Percentiles rank a stretch among this genome's conserved stretches.
Evolutionary conservation across 306 rosid species (phyloP).

Genomic region (Rubus idaeus): DNA sequence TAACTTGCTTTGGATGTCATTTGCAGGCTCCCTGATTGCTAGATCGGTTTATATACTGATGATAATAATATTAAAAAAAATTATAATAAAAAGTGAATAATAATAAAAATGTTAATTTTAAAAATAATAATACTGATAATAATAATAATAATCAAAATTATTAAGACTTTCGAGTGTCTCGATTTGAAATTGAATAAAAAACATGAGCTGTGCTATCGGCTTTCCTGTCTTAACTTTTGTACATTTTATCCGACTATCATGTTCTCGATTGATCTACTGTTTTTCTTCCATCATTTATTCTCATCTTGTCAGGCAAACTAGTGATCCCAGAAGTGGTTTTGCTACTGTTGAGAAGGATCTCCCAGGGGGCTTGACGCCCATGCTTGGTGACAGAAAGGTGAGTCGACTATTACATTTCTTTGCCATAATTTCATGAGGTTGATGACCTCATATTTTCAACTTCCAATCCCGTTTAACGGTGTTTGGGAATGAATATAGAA

Average conservation of each 20-base stretch:
- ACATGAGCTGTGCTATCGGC: not conserved
- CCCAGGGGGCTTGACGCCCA: constrained; percentile 95
- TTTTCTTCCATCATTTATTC: not conserved
- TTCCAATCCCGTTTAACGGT: not conserved
- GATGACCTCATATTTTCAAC: not conserved
- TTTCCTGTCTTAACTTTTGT: not conserved
- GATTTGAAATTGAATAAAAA: constrained; percentile 7
- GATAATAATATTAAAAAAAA: not conserved
- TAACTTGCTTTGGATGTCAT: not conserved
- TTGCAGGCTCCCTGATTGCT: not conserved
- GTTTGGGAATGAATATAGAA: not conserved
- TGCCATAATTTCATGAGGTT: not conserved
- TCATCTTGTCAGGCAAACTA: constrained; percentile 70
- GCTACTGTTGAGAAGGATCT: constrained; percentile 96
- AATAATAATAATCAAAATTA: not conserved
- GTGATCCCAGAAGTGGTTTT: constrained; percentile 95
- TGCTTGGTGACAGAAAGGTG: constrained; percentile 98
- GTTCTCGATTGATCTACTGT: not conserved
- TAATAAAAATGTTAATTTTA: not conserved
- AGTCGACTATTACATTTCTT: constrained; percentile 10
- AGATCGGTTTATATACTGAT: not conserved
- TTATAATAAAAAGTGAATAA: not conserved
- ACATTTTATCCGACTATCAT: not conserved
- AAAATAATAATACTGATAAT: not conserved
- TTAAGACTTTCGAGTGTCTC: not conserved